A percentile compares a stretch with the other conserved stretches of the same genome.
Conservation (phyloP, 192 early-diverging fungal genomes). For the Coemansia asiatica region DNA sequence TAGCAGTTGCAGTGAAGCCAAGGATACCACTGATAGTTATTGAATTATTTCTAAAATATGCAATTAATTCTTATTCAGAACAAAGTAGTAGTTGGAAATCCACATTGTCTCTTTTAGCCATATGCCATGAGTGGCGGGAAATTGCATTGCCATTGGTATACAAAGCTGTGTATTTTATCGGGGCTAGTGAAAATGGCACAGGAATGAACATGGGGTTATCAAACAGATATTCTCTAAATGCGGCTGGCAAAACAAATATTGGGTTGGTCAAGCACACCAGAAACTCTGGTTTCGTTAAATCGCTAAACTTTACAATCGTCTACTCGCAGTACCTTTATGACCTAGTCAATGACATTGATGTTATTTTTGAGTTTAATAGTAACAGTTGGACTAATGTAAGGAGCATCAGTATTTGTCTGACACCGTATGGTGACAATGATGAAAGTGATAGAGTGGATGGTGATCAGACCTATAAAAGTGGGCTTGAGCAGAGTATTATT, state of each 20-base stretch:
- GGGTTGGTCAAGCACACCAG: neutral
- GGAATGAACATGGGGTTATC: neutral
- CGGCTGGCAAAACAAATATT: conserved; percentile 1
- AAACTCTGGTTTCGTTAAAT: neutral
- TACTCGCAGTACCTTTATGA: neutral
- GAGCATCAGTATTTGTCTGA: neutral
- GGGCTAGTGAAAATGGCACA: conserved; percentile 1
- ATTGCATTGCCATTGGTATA: neutral
- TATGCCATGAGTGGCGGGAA: neutral
- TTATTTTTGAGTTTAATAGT: neutral
- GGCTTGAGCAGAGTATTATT: neutral
- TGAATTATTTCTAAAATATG: neutral
- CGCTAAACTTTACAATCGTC: neutral
- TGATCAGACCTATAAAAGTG: neutral
- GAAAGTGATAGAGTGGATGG: neutral
- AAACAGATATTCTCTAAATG: neutral
- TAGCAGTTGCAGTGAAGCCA: neutral
- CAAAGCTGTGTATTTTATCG: neutral
- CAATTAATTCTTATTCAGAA: neutral
- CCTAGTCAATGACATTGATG: neutral
- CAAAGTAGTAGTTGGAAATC: neutral
- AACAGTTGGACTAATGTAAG: neutral
- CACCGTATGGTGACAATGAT: neutral
- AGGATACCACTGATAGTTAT: neutral
- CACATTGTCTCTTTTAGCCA: neutral